These are phyloP conservation scores for Mucor ambiguus DNA, from an alignment of 371 early-diverging fungal species.

Conservation along the genomic window DNA sequence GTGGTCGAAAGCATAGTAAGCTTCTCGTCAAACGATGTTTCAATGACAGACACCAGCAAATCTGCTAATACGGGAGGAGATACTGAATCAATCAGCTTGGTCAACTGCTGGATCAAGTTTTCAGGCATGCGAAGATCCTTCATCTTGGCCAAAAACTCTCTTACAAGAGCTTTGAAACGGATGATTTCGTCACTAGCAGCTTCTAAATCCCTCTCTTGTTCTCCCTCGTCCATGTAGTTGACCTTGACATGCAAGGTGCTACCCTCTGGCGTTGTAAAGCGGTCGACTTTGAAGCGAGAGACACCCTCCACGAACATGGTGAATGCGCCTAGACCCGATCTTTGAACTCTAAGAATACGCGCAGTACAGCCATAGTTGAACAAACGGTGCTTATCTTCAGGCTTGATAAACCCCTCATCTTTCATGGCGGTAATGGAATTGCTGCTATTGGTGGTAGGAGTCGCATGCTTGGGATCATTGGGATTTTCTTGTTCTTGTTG, in stretches of 20 bases:
- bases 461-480: not conserved
- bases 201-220: constrained; percentile 18
- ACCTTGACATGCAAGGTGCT: constrained; percentile 38
- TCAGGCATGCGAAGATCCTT: constrained; percentile 74
- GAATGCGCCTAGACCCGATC: constrained; percentile 43
- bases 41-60: constrained; percentile 73
- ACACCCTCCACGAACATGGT: constrained; percentile 46
- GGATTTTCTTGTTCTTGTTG: not conserved
- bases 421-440: constrained; percentile 14
- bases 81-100: constrained; percentile 67
- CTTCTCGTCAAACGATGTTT: constrained; percentile 74
- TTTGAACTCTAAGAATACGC: constrained; percentile 42
- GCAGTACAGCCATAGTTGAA: constrained; percentile 47
- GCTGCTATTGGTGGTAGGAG: not conserved
- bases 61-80: constrained; percentile 72
- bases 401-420: constrained; percentile 24
- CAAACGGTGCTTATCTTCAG: constrained; percentile 29
- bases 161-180: constrained; percentile 61
- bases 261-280: constrained; percentile 18
- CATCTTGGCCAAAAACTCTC: constrained; percentile 61
- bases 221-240: constrained; percentile 23
- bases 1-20: constrained; percentile 62
- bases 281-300: constrained; percentile 36
- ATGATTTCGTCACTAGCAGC: constrained; percentile 58
- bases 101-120: constrained; percentile 63